Base-by-base conservation (phyloP, 2,329 filamentous ascomycete species). In the Paramyrothecium roridum region DNA sequence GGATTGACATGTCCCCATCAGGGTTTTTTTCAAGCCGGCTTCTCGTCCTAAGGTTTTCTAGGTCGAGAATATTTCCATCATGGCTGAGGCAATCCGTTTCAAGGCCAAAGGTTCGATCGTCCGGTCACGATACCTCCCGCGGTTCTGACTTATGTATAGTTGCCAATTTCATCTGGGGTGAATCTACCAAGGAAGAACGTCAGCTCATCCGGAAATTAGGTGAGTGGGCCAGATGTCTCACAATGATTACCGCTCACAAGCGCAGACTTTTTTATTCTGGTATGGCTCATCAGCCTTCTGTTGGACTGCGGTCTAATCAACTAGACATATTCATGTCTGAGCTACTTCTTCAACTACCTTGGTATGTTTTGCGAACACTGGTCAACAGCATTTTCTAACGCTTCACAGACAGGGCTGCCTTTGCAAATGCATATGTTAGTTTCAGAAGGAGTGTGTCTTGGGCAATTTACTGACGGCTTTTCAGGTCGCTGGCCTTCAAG, bases 401-500 rank as follows among this genome's bases (percentile, higher is more conserved):
- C 8, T 1, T 8, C 1, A 3, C 6, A 64, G 63, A 65, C 3
- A 55, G 63, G 2, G 57, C 63, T 3, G 63, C 63, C 1, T 65
- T 65, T 19, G 63, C 63, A 45, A 79, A 79, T 63, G 77, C 77
- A 7, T 79, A 79, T 59, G 63, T 64, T 43, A 34, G 59, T 55
- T 0, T 1, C 1, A 8, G 2, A 20, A 1, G 16, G 19, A n/a
- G n/a, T n/a, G 20, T 19, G 13, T 2, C 0, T 2, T 0, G 3
- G 23, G 21, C 16, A 26, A 19, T 1, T n/a, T n/a, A 26, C 16
- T 57, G 3, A 55, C 16, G 2, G 2, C n/a, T 8, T 3, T 30
- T 3, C 1, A 64, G 62, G 75, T 79, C 1, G 73, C 71, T 13
- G 76, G 76, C 2, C 72, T 76, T 61, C 70, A 72, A 48, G 74